Percentiles rank a stretch among this genome's conserved stretches.
These are phyloP conservation scores for Plasmodium fragile DNA, from an alignment of 169 alveolate genomes.

Conservation along the genomic window DNA sequence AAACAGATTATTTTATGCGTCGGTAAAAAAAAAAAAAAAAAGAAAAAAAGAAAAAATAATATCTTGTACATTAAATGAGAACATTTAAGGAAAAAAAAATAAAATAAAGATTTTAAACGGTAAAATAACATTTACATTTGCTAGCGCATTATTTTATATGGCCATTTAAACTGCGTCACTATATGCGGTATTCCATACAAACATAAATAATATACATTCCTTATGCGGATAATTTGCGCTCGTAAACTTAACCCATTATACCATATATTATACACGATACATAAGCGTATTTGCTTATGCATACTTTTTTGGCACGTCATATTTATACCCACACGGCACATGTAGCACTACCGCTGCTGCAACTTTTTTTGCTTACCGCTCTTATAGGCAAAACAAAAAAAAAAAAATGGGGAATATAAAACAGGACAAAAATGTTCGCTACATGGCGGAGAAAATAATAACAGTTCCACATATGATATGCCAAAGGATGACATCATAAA, in stretches of 20 bases:
- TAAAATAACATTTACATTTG: neutral
- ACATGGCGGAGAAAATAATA: neutral
- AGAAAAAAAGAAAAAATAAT: neutral
- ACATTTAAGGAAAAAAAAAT: neutral
- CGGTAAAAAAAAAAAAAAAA: slow-evolving; percentile 1
- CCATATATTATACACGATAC: neutral
- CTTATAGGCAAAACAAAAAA: neutral
- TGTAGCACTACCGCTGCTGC: slow-evolving; percentile 12
- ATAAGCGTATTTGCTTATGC: neutral
- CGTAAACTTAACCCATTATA: neutral
- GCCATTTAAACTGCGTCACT: neutral
- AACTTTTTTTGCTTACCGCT: neutral
- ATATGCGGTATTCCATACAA: neutral
- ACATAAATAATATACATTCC: neutral
- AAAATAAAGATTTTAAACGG: neutral
- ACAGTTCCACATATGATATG: neutral
- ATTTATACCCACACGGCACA: neutral
- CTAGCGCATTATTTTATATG: neutral
- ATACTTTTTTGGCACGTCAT: neutral
- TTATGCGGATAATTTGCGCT: neutral
- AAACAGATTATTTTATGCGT: neutral
- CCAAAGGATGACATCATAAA: neutral
- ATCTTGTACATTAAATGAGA: neutral
- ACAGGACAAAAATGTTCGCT: neutral
- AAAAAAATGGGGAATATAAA: neutral